Base-by-base conservation (phyloP, 2,329 filamentous ascomycete species). In the Aureobasidium lini region DNA sequence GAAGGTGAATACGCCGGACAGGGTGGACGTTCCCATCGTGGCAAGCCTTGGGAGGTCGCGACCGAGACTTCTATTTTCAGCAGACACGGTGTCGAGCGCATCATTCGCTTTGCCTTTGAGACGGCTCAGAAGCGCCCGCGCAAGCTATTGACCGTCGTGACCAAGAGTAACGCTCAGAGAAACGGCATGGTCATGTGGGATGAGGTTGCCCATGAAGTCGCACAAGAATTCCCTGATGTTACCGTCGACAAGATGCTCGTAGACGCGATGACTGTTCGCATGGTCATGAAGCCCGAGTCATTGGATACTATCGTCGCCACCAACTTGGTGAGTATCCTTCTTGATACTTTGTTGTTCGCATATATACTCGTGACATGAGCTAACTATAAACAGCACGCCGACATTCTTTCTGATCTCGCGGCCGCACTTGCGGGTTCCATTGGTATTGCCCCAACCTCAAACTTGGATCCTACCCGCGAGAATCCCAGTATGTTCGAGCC, bases 111-210 rank as follows among this genome's bases (percentile, higher is more conserved):
- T 60, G 83, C 84, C 0, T 87, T 85, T 64, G 80, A 86, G 69
- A 79, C 77, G 4, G 84, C 84, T 0, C 78, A 76, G 62, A 78
- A 75, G 64, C 72, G 84, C 2, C 80, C 81, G 0, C 75, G 79
- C 36, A 85, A 84, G 71, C 72, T 79, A 11, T 66, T 87, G 37
- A 86, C 84, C 0, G 79, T 86, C 1, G 84, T 86, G 3, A 85
- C 83, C 0, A 86, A 87, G 72, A 83, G 80, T 46, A 86, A 87
- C 66, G 83, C 84, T 0, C 83, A 85, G 70, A 75, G 84, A 0
- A 84, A 86, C 57, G 84, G 84, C 0, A 85, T 87, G 83, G 84
- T 86, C 1, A 77, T 87, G 60, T 87, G 84, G 84, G 84, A 87
- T 66, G 82, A 85, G 64, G 76, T 86, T 10, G 82, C 82, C 0